Evolutionary conservation across 495 filamentous ascomycete genomes (phyloP).

Genomic region (Podospora pseudopauciseta): DNA sequence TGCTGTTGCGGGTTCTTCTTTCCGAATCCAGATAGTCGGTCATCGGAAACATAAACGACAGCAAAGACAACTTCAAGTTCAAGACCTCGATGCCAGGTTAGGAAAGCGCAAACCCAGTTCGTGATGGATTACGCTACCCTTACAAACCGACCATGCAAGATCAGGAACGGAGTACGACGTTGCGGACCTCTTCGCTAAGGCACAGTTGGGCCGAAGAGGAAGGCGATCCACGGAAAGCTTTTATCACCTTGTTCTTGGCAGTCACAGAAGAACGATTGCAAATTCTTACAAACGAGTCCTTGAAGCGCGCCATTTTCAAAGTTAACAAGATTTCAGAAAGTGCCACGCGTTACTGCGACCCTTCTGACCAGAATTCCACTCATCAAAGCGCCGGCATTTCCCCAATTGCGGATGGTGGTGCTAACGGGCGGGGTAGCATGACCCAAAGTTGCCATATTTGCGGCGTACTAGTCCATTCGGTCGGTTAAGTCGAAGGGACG

Average conservation of each 20-base stretch:
- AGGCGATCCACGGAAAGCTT: not conserved
- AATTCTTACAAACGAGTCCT: constrained; percentile 3
- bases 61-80: not conserved
- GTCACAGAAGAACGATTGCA: not conserved
- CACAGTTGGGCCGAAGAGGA: not conserved
- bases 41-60: not conserved
- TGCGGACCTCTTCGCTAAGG: constrained; percentile 1
- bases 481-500: not conserved
- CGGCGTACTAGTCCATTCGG: not conserved
- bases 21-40: not conserved
- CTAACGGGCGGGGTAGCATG: constrained; percentile 1
- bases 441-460: not conserved
- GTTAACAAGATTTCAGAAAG: not conserved
- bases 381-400: not conserved
- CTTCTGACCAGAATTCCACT: not conserved
- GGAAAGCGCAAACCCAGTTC: not conserved
- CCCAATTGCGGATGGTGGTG: constrained; percentile 1
- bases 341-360: constrained; percentile 1
- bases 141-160: constrained; percentile 2
- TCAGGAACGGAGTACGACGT: not conserved
- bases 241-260: not conserved
- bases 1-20: not conserved
- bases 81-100: not conserved
- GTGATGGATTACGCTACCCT: not conserved
- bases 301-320: not conserved